Conservation (phyloP, 2,329 filamentous ascomycete species). For the Diaporthe ilicicola region DNA sequence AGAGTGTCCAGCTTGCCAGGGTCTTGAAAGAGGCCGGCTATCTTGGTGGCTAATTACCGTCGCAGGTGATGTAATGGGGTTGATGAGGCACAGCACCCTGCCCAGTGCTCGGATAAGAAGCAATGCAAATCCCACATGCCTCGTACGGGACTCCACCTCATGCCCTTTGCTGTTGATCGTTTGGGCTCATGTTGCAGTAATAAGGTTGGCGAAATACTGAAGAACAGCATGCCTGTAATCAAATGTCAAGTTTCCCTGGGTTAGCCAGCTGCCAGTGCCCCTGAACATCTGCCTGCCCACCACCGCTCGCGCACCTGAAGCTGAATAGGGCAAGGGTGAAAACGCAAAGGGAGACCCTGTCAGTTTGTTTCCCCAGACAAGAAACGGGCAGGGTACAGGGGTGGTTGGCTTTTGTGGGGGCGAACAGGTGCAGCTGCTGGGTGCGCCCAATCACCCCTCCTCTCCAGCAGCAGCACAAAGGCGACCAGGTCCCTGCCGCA, state of each 20-base stretch:
- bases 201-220: constrained; percentile 23
- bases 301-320: constrained; percentile 15
- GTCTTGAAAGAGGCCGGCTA: background rate
- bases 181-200: constrained; percentile 19
- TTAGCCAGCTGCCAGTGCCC: background rate
- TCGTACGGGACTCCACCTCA: constrained; percentile 6
- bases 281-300: constrained; percentile 1
- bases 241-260: background rate
- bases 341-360: constrained; percentile 4
- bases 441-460: constrained; percentile 5
- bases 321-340: too few species aligned
- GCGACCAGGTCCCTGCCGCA: constrained; percentile 6
- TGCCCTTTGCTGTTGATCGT: constrained; percentile 12
- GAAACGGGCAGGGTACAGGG: constrained; percentile 7
- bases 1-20: constrained; percentile 15
- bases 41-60: constrained; percentile 8
- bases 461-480: background rate
- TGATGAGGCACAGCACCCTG: constrained; percentile 9
- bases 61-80: constrained; percentile 14
- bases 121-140: constrained; percentile 4
- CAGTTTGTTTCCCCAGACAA: constrained; percentile 18
- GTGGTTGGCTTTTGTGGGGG: constrained; percentile 1
- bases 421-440: background rate
- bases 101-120: background rate
- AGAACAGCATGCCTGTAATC: constrained; percentile 23